phyloP scores from a whole-genome alignment of 352 stramenopile species.

The Pelagophyceae sp. region DNA sequence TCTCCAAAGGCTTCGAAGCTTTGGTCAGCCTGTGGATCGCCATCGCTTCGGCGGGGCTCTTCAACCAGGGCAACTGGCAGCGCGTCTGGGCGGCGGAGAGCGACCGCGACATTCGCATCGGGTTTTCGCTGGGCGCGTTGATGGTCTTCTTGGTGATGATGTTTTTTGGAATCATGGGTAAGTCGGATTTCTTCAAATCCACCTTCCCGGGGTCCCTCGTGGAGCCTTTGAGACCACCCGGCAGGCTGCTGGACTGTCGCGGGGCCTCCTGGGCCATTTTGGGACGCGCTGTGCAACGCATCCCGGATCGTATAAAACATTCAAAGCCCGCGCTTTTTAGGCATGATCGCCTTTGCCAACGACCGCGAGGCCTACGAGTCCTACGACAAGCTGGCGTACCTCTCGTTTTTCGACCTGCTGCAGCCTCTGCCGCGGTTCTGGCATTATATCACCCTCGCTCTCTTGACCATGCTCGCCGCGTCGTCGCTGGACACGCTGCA shows the following conservation, averaged over 20 bases:
- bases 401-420: slow-evolving; percentile 52
- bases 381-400: slow-evolving; percentile 43
- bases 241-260: too few relatives aligned
- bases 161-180: slow-evolving; percentile 58
- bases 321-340: too few relatives aligned
- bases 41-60: slow-evolving; percentile 48
- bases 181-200: too few relatives aligned
- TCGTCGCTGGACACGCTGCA: slow-evolving; percentile 47
- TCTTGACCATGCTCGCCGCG: slow-evolving; percentile 45
- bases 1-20: slow-evolving; percentile 36
- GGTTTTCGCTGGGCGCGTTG: slow-evolving; percentile 40
- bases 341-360: slow-evolving; percentile 50
- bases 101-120: slow-evolving; percentile 35
- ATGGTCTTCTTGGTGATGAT: slow-evolving; percentile 50
- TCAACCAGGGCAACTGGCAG: slow-evolving; percentile 43
- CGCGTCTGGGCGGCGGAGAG: slow-evolving; percentile 48
- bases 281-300: too few relatives aligned
- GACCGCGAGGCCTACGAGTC: slow-evolving; percentile 44
- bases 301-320: too few relatives aligned
- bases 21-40: slow-evolving; percentile 46
- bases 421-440: slow-evolving; percentile 38
- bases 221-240: too few relatives aligned
- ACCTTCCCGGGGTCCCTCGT: too few relatives aligned
- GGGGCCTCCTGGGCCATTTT: too few relatives aligned
- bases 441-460: slow-evolving; percentile 47